Evolutionary conservation across 371 early-diverging fungal species (phyloP), one percentile per base, ranked within the genome.

Genomic region (Mucor indicus): DNA sequence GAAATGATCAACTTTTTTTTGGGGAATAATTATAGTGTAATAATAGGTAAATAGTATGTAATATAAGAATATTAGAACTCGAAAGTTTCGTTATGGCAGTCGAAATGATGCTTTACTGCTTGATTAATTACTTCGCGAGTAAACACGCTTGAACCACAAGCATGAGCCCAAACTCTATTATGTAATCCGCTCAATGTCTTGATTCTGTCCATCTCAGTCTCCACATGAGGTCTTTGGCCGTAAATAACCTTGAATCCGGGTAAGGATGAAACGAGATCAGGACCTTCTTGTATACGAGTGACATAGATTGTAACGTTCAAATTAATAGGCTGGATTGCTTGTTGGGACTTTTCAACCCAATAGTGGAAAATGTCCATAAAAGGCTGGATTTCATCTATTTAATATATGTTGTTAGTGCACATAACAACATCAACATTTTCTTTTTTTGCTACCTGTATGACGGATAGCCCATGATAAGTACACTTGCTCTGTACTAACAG

Each of bases 381-480:
- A 1, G 58, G 52, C n/a, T 38, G 37, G n/a, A 64, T 44, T 39
- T 71, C 67, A 39, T 70, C 71, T 64, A 52, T 17, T 5, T 44
- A 53, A 38, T 51, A 25, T 37, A 38, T 12, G 21, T 4, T n/a
- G n/a, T n/a, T n/a, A n/a, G 19, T 20, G 12, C 12, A 12, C 5
- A 19, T n/a, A 52, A 48, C 22, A 46, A 24, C 19, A 43, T 6
- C 15, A 17, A 19, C 23, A 22, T 5, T 1, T 15, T 30, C 43
- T 8, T 29, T 7, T 29, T 9, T 30, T 15, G 22, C 35, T 70
- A 63, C 67, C 64, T 31, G 55, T 27, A 15, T 32, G 38, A 24
- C 67, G 55, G 39, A 73, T 43, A 6, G 61, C 57, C 73, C 73
- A 73, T 19, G 61, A 22, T 19, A 73, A 50, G 29, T 69, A 57